Base-by-base conservation (phyloP, 1,139 yeast species). In the Suhomyces bribrorum region DNA sequence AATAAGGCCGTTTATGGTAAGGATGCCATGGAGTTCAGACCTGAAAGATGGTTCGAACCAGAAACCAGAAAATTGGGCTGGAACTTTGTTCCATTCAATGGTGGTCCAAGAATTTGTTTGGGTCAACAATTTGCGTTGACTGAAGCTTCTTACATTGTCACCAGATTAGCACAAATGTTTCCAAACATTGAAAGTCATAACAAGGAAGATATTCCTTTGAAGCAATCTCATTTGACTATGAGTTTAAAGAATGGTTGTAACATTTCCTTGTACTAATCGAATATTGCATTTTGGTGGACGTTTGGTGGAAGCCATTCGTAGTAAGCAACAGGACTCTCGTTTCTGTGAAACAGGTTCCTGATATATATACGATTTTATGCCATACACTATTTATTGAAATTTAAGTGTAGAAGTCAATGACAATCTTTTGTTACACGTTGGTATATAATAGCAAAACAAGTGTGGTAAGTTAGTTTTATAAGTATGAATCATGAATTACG, bases 71-170 rank as follows among this genome's bases (percentile, higher is more conserved):
- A 63, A 46, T 53, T 63, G 41, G 75, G 74, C 14, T 77, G 81
- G 81, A 75, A 73, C 11, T 77, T 61, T 53, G 53, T 77, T 18
- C 81, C 81, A 5, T 77, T 76, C 61, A 77, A 77, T 48, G 83
- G 82, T 34, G 83, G 83, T 5, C 83, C 83, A 22, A 62, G 83
- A 41, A 77, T 77, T 40, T 78, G 83, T 49, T 60, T 77, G 35
- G 83, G 83, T 13, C 82, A 77, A 56, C 82, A 76, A 53, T 75
- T 73, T 56, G 82, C 81, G 1, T 65, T 77, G 41, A 75, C 81
- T 13, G 83, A 78, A 54, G 77, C 79, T 4, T 62, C 75, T 4
- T 77, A 75, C 44, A 67, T 71, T 7, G 48, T 71, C 27, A 65
- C 63, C 12, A 59, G 81, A 40, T 52, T 77, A 35, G 53, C 38